Conservation (phyloP, 2,329 filamentous ascomycete genomes). For the Botrytis paeoniae region DNA sequence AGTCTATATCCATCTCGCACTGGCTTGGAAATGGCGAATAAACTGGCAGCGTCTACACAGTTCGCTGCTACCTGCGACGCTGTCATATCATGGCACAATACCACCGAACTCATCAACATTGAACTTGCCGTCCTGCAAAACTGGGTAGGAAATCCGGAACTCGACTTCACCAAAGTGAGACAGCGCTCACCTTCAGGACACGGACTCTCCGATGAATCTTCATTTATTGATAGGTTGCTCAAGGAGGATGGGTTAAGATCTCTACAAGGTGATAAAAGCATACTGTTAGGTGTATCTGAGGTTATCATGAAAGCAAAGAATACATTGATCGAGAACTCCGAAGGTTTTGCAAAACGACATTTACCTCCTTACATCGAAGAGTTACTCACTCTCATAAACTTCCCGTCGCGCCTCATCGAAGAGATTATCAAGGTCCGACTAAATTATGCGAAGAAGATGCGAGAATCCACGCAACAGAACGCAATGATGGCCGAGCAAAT, state of each 20-base stretch:
- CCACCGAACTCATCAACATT: constrained; percentile 91
- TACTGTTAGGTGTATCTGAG: constrained; percentile 77
- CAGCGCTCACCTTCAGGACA: constrained; percentile 65
- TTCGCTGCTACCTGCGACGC: constrained; percentile 84
- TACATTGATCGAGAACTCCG: constrained; percentile 82
- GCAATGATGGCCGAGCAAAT: constrained; percentile 95
- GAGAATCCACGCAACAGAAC: constrained; percentile 88
- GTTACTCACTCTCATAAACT: constrained; percentile 92
- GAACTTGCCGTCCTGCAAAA: constrained; percentile 87
- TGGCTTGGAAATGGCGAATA: constrained; percentile 71
- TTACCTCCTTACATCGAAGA: constrained; percentile 96
- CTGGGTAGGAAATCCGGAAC: constrained; percentile 94
- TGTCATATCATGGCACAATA: constrained; percentile 95
- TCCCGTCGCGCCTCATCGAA: constrained; percentile 90
- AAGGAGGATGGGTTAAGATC: constrained; percentile 95
- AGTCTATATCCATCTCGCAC: constrained; percentile 77
- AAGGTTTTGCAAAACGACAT: constrained; percentile 82
- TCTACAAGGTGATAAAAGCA: constrained; percentile 80
- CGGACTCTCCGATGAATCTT: constrained; percentile 82
- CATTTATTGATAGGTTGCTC: constrained; percentile 89
- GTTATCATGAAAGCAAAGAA: constrained; percentile 93
- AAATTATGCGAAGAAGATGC: constrained; percentile 91
- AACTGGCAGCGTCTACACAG: constrained; percentile 69
- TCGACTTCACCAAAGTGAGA: constrained; percentile 81
- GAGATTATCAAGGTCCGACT: constrained; percentile 93